A percentile compares a stretch with the other conserved stretches of the same genome.
Conservation (phyloP, 805 yeast genomes). For the Teunomyces stri region DNA sequence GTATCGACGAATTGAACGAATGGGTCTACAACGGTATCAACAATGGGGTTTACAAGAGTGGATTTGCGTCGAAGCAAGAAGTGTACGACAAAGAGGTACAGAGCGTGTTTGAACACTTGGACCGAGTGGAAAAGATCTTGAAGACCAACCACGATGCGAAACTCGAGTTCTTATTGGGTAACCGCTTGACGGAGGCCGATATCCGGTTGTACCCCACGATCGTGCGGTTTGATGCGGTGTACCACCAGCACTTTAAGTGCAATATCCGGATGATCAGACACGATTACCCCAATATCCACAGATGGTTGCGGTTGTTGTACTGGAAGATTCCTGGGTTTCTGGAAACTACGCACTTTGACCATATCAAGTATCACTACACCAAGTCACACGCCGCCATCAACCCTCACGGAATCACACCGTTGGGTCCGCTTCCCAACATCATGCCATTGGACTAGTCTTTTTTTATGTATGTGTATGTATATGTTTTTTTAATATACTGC, state of each 20-base stretch:
- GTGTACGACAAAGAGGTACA: constrained; percentile 70
- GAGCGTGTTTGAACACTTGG: constrained; percentile 63
- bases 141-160: constrained; percentile 38
- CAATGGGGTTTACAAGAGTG: constrained; percentile 91
- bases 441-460: constrained; percentile 20
- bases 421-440: constrained; percentile 84
- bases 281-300: constrained; percentile 74
- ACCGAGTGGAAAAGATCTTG: constrained; percentile 64
- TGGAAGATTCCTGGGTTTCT: constrained; percentile 74
- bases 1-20: constrained; percentile 74
- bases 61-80: constrained; percentile 82
- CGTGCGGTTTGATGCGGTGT: constrained; percentile 87
- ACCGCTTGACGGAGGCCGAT: constrained; percentile 83
- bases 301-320: constrained; percentile 80
- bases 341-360: constrained; percentile 81
- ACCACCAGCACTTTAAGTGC: constrained; percentile 94
- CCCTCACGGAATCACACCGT: constrained; percentile 79
- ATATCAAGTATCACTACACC: constrained; percentile 89
- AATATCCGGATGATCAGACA: constrained; percentile 76
- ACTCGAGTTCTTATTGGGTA: constrained; percentile 50
- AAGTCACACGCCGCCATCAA: constrained; percentile 79
- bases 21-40: constrained; percentile 86
- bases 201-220: constrained; percentile 84
- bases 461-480: no score
- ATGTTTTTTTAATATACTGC: no score